Evolutionary conservation across 164 flowering plant genomes (phyloP).

Genomic region (Annona squamosa): DNA sequence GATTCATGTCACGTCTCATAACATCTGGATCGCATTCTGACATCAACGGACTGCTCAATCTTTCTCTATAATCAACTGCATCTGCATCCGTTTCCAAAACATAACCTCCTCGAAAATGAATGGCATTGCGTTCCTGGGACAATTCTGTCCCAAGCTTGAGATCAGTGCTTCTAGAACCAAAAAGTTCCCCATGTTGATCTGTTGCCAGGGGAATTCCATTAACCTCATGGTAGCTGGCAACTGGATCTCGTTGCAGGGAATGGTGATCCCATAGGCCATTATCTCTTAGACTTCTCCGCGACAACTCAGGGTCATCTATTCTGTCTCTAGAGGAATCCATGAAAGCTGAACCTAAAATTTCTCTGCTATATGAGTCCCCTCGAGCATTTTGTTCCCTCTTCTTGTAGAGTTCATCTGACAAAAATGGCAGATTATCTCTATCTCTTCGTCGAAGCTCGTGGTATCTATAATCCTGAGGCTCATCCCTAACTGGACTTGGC

Average conservation of each 20-base stretch:
- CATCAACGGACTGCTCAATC: conserved; percentile 7
- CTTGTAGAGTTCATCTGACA: conserved; percentile 15
- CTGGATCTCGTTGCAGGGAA: conserved; percentile 16
- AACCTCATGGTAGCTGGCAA: conserved; percentile 10
- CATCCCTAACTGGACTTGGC: conserved; percentile 14
- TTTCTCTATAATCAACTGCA: conserved; percentile 17
- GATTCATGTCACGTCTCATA: conserved; percentile 11
- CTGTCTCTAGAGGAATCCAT: conserved; percentile 16
- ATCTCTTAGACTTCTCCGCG: conserved; percentile 10
- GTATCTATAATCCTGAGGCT: conserved; percentile 12
- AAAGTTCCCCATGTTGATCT: conserved; percentile 19
- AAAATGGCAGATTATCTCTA: conserved; percentile 8
- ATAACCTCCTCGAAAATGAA: conserved; percentile 15
- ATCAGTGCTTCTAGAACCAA: conserved; percentile 18
- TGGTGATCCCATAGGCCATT: conserved; percentile 19
- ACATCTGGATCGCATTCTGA: conserved; percentile 14
- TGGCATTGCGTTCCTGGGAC: conserved; percentile 13
- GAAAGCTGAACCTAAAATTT: conserved; percentile 12
- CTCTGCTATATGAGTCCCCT: conserved; percentile 21
- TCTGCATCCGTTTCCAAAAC: conserved; percentile 21
- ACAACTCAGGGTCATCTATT: conserved; percentile 14
- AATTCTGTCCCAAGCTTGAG: conserved; percentile 14
- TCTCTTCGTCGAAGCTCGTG: conserved; percentile 24
- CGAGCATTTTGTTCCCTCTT: conserved; percentile 12
- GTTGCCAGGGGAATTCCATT: conserved; percentile 7